phyloP scores from a whole-genome alignment of 1,139 yeast species.

The Kodamaea derodonti region DNA sequence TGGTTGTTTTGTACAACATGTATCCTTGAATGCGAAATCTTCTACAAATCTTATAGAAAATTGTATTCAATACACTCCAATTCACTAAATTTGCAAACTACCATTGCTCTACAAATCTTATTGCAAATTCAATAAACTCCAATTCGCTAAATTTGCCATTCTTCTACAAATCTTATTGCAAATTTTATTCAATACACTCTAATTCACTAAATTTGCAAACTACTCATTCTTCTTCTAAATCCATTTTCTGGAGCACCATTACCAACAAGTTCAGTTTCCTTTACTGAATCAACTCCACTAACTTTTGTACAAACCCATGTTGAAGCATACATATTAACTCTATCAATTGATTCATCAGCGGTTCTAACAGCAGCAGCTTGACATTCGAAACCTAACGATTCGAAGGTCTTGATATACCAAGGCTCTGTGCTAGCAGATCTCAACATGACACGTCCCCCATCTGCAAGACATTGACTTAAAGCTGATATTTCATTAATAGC shows the following conservation, averaged over 20 bases:
- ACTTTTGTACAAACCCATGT: conserved; percentile 76
- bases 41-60: no score
- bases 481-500: conserved; percentile 67
- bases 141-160: no score
- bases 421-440: conserved; percentile 73
- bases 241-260: conserved; percentile 5
- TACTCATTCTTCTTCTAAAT: conserved; percentile 36
- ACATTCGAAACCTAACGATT: conserved; percentile 62
- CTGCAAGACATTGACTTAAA: conserved; percentile 56
- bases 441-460: conserved; percentile 70
- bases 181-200: not conserved
- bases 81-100: conserved; percentile 34
- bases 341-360: conserved; percentile 63
- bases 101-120: no score
- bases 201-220: conserved; percentile 35
- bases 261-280: not conserved
- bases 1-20: no score
- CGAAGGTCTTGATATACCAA: conserved; percentile 73
- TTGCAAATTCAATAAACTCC: no score
- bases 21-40: no score
- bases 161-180: no score
- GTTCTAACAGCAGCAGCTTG: conserved; percentile 65
- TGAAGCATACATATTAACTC: conserved; percentile 84
- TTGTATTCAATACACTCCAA: not conserved
- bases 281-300: conserved; percentile 14